phyloP scores from a whole-genome alignment of 2,329 filamentous ascomycete species.

The Chlorencoelia australis region DNA sequence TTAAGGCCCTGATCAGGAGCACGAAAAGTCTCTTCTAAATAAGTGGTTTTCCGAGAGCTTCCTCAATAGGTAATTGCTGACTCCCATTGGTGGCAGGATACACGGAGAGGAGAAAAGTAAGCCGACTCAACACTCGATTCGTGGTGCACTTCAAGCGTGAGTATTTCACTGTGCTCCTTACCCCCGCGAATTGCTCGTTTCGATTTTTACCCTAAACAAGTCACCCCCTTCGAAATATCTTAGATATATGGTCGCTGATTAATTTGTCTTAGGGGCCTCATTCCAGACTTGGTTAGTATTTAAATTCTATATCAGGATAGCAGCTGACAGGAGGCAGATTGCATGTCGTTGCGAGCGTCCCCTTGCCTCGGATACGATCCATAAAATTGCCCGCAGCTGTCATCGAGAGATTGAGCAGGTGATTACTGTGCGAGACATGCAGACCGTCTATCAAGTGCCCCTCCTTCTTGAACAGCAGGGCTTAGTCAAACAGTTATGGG shows the following conservation, averaged over 20 bases:
- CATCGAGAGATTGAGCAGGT: slow-evolving; percentile 81
- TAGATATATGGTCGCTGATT: slow-evolving; percentile 2
- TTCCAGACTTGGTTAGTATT: slow-evolving; percentile 19
- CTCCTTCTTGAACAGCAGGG: slow-evolving; percentile 80
- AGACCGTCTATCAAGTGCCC: slow-evolving; percentile 88
- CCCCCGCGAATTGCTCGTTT: neutral
- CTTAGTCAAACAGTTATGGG: slow-evolving; percentile 56
- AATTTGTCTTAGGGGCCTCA: slow-evolving; percentile 9
- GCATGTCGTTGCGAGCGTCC: slow-evolving; percentile 81
- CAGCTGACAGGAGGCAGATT: slow-evolving; percentile 45
- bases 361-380: slow-evolving; percentile 62
- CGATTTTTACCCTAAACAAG: slow-evolving; percentile 1
- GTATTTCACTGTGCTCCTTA: slow-evolving; percentile 3
- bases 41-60: slow-evolving; percentile 3
- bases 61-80: slow-evolving; percentile 5
- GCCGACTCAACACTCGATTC: slow-evolving; percentile 86
- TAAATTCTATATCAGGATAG: neutral
- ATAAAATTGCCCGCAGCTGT: slow-evolving; percentile 84
- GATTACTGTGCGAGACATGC: slow-evolving; percentile 79
- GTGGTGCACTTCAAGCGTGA: slow-evolving; percentile 49
- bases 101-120: slow-evolving; percentile 82
- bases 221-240: neutral
- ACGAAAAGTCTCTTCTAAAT: slow-evolving; percentile 6
- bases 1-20: slow-evolving; percentile 3
- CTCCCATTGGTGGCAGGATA: slow-evolving; percentile 12